phyloP scores from a whole-genome alignment of 805 yeast genomes.

The Kodamaea leandrae region DNA sequence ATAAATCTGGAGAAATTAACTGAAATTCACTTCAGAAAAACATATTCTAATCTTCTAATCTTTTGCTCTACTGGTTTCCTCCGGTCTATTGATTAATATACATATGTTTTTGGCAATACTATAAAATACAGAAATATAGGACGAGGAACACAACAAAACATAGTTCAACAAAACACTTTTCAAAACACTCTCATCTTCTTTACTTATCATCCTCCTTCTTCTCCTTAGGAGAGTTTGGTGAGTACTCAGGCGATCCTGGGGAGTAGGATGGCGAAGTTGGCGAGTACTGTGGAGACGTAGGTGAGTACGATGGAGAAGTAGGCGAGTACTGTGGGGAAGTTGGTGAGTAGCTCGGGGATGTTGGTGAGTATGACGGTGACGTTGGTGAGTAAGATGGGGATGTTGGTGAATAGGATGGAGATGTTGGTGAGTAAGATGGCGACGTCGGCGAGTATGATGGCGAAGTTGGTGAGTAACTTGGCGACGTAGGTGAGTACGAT shows the following conservation, averaged over 20 bases:
- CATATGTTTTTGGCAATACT: slow-evolving; percentile 5
- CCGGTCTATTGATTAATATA: slow-evolving; percentile 6
- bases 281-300: slow-evolving; percentile 26
- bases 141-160: slow-evolving; percentile 6
- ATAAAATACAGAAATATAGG: slow-evolving; percentile 12
- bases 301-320: slow-evolving; percentile 36
- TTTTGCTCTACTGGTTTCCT: neutral
- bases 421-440: slow-evolving; percentile 76
- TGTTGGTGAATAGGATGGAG: slow-evolving; percentile 72
- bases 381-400: slow-evolving; percentile 82
- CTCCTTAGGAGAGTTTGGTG: slow-evolving; percentile 47
- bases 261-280: slow-evolving; percentile 30
- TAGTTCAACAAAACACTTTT: slow-evolving; percentile 5
- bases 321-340: slow-evolving; percentile 73
- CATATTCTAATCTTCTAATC: too few relatives aligned
- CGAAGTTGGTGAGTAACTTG: slow-evolving; percentile 62
- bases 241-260: slow-evolving; percentile 36
- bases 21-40: neutral
- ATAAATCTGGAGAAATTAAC: neutral
- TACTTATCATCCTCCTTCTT: slow-evolving; percentile 21
- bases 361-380: slow-evolving; percentile 66
- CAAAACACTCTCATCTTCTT: slow-evolving; percentile 4
- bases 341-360: slow-evolving; percentile 64
- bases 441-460: slow-evolving; percentile 77
- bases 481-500: slow-evolving; percentile 56